Evolutionary conservation across 2,329 filamentous ascomycete genomes (phyloP).

Genomic region (Penicillium sp.): DNA sequence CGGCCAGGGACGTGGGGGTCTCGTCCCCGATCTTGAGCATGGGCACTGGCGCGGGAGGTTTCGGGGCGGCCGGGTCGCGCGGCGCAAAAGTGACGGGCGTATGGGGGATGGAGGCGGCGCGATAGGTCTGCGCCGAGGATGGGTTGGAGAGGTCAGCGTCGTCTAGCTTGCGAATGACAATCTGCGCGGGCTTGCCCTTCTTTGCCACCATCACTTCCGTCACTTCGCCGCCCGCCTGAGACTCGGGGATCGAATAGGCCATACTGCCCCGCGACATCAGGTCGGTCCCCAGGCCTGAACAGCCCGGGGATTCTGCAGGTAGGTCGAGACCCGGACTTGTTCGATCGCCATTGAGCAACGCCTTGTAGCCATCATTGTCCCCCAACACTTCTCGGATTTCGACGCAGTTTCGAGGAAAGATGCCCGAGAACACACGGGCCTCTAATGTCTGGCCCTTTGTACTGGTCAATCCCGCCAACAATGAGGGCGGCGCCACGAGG

Average conservation of each 20-base stretch:
- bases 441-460: conserved; percentile 89
- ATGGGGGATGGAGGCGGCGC: conserved; percentile 28
- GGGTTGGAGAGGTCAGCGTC: conserved; percentile 28
- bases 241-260: conserved; percentile 24
- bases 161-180: conserved; percentile 34
- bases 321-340: conserved; percentile 34
- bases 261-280: conserved; percentile 23
- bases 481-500: conserved; percentile 84
- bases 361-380: conserved; percentile 51
- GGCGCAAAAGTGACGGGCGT: conserved; percentile 31
- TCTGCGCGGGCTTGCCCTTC: conserved; percentile 38
- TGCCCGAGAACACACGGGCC: conserved; percentile 94
- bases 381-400: conserved; percentile 89
- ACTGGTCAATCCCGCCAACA: conserved; percentile 85
- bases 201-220: conserved; percentile 32
- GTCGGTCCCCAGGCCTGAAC: conserved; percentile 23
- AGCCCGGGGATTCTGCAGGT: conserved; percentile 15
- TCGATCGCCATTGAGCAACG: conserved; percentile 29
- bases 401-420: conserved; percentile 91
- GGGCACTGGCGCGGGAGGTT: conserved; percentile 85
- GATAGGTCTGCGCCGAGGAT: conserved; percentile 25
- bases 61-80: conserved; percentile 58
- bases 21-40: conserved; percentile 98
- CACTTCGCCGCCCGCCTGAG: conserved; percentile 22
- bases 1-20: conserved; percentile 78